Base-by-base conservation (phyloP, 495 filamentous ascomycete genomes). In the Barbatosphaeria neglecta region DNA sequence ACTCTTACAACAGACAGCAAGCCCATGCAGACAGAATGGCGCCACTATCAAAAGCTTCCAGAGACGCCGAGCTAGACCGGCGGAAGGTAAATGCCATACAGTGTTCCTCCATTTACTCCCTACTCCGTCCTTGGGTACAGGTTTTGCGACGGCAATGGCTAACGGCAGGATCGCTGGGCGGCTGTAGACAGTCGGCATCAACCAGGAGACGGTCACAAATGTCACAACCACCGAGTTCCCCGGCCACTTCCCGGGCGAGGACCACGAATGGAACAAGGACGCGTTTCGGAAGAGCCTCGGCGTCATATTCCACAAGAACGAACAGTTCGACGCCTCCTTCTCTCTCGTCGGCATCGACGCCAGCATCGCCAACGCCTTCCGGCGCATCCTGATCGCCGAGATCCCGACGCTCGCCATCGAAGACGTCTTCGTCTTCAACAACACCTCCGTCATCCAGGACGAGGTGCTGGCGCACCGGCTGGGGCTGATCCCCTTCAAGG, bases 371-470 rank as follows among this genome's bases (percentile, higher is more conserved):
- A 99, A 99, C 64, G 93, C 93, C 57, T 95, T 97, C 74, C 92
- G 93, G 52, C 86, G 93, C 40, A 97, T 99, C 57, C 76, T 97
- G 49, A 83, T 99, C 67, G 83, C 92, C 45, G 93, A 99, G 65
- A 84, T 99, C 31, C 89, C 90, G 18, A 87, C 85, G 3, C 73
- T 99, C 39, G 93, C 93, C 52, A 90, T 99, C 57, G 93, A 97
- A 67, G 76, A 72, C 35, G 86, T 94, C 59, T 97, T 83, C 69
- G 77, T 97, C 40, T 69, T 83, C 57, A 89, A 94, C 71, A 99
- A 99, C 70, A 97, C 90, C 46, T 92, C 86, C 10, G 84, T 99
- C 18, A 90, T 99, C 56, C 89, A 95, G 61, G 93, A 99, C 62
- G 93, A 99, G 65, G 89, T 99, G 1, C 82, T 99, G 33, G 78